Base-by-base conservation (phyloP, 805 yeast species). In the Ogataea populi-albae region DNA sequence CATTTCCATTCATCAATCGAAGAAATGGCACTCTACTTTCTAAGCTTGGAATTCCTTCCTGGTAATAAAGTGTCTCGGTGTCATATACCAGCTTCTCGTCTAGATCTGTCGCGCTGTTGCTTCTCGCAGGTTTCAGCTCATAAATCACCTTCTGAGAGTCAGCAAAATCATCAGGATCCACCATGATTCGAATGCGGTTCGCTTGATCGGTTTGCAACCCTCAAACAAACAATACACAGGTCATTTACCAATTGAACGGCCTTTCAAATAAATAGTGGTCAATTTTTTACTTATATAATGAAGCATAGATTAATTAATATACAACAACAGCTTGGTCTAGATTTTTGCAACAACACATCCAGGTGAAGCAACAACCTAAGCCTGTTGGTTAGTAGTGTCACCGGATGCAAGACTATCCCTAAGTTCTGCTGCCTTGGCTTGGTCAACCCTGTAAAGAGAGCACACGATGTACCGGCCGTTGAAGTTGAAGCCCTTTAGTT, bases 391-490 rank as follows among this genome's bases (percentile, higher is more conserved):
- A 9, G 23, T 9, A 9, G 28, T 12, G 15, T 12, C 14, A 12
- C 14, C 28, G 19, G 22, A n/a, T n/a, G 28, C 28, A 15, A 32
- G 11, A 31, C 43, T 41, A 21, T 47, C 49, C 27, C 50, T 35
- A 14, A 50, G 19, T 16, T 44, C 45, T 30, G 31, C 27, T 20
- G 64, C 49, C 21, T 50, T 54, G 7, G 61, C 43, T 43, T 52
- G 61, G 37, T 73, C 79, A 10, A 73, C 70, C 23, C 56, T 65
- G 44, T 69, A 77, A 39, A 68, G 35, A 34, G 66, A 54, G 7
- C 77, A 75, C 17, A 79, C 79, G 22, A 79, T 47, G 48, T 79
- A 79, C 37, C 86, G 49, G 6, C 79, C 77, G 40, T 73, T 69
- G 43, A 72, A 73, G 47, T 78, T 77, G 41, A 71, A 73, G 1